Base-by-base conservation (phyloP, 148 eudicot species). In the Chenopodium formosanum region DNA sequence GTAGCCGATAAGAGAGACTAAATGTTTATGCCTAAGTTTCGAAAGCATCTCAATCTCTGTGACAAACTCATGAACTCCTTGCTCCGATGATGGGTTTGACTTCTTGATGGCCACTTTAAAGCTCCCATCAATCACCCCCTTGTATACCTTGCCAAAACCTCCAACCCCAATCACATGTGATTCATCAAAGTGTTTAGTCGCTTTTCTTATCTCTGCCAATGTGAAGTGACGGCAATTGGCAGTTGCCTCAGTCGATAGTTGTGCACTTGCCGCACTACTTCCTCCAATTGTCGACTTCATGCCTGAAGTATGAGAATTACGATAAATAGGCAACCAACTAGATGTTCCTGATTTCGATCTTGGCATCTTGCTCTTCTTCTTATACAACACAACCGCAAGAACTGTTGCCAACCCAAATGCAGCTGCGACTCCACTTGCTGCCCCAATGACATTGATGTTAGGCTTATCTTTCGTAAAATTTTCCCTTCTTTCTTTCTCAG, bases 21-120 rank as follows among this genome's bases (percentile, higher is more conserved):
- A 56, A 78, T 89, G 92, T 72, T 88, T 86, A 80, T 89, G 92
- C 67, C 92, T 86, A 7, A 89, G 75, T 73, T 89, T 89, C 0
- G 92, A 89, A 13, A 89, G 86, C 92, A 89, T 89, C 81, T 89
- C 92, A 10, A 89, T 89, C 78, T 89, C 92, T 0, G 92, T 89
- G 1, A 88, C 85, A 58, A 89, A 89, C 77, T 89, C 92, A 66
- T 89, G 46, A 34, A 89, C 90, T 1, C 92, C 92, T 85, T 89
- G 92, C 75, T 89, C 90, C 0, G 92, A 88, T 70, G 83, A 79
- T 1, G 92, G 92, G 80, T 89, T 89, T 16, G 90, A 89, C 73
- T 87, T 86, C 76, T 89, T 89, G 9, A 89, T 84, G 7, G 92
- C 92, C 19, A 89, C 92, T 60, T 86, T 89, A 50, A 73, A 77